Base-by-base conservation (phyloP, 805 yeast genomes). In the Lipomyces yamadae region DNA sequence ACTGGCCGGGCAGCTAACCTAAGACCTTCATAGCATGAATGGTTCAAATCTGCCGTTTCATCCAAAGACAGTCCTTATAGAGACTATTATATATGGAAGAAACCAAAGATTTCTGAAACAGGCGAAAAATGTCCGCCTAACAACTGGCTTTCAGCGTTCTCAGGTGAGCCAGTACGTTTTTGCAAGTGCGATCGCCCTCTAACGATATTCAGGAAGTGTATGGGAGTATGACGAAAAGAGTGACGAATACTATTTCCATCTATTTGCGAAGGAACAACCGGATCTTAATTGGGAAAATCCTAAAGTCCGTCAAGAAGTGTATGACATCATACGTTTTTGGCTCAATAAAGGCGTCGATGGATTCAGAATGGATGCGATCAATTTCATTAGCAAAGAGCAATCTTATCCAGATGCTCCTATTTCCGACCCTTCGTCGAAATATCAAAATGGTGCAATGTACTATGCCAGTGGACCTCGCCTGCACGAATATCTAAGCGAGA, bases 11-110 rank as follows among this genome's bases (percentile, higher is more conserved):
- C 29, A 30, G 32, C 54, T 45, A 58, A 42, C 33, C 33, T 4
- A n/a, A 5, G 7, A 58, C 29, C n/a, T 11, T 15, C 45, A 6
- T 83, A 84, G 74, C 88, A 86, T 75, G 79, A 76, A 57, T 86
- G 88, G 88, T 85, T 85, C 77, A 78, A 83, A 73, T 86, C 85
- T 72, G 83, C 86, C 8, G 76, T 85, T 63, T 78, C 84, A 4
- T 82, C 86, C 24, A 81, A 78, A 71, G 76, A 79, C 60, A 84
- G 82, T 75, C 83, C 87, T 6, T 85, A 86, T 77, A 81, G 88
- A 74, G 87, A 86, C 74, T 85, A 88, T 87, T 85, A 84, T 76
- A 78, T 84, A 68, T 86, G 89, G 89, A 83, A 79, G 70, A 82
- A 83, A 35, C 80, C 85, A 35, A 80, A 75, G 58, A 81, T 78